Base-by-base conservation (phyloP, 495 filamentous ascomycete species). In the Podospora tetraspora region DNA sequence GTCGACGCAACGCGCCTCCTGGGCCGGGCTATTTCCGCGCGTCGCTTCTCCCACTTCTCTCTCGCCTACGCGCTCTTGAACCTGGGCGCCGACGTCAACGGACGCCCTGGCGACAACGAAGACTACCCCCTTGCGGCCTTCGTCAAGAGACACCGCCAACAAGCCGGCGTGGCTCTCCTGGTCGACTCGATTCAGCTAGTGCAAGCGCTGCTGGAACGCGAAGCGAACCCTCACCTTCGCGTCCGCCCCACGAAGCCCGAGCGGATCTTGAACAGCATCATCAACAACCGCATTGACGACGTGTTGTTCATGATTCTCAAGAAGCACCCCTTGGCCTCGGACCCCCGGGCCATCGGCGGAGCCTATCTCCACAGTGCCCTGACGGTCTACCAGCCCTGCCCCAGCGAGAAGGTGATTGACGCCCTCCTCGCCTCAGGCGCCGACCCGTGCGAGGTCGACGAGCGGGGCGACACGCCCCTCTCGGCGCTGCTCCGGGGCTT, bases 321-420 rank as follows among this genome's bases (percentile, higher is more conserved):
- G 66, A 70, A 66, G 25, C 61, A 61, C 5, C 65, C 68, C 7
- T 69, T 73, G 24, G 19, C 32, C 13, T 34, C 63, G 7, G 71
- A 73, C 34, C 29, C 65, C 2, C 27, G 58, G 52, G 71, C 71
- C 3, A 68, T 24, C 10, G 62, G 59, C 27, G 68, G 71, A 12
- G 70, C 61, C 30, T 73, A 73, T 52, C 66, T 73, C 11, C 71
- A 73, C 43, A 57, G 24, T 5, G 68, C 71, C 21, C 57, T 73
- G 12, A 32, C 66, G n/a, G 66, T 73, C 12, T 43, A 34, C 32
- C 11, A 13, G 12, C 32, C 13, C 13, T 43, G 13, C 34, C 34
- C 34, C 34, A 73, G 59, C 66, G 71, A 73, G 60, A 66, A 62
- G 56, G 66, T 70, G 30, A 68, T 73, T 22, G 68, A 70, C 21